Evolutionary conservation across 495 filamentous ascomycete species (phyloP), one percentile per base, ranked within the genome.

Genomic region (Ascobolus immersus): DNA sequence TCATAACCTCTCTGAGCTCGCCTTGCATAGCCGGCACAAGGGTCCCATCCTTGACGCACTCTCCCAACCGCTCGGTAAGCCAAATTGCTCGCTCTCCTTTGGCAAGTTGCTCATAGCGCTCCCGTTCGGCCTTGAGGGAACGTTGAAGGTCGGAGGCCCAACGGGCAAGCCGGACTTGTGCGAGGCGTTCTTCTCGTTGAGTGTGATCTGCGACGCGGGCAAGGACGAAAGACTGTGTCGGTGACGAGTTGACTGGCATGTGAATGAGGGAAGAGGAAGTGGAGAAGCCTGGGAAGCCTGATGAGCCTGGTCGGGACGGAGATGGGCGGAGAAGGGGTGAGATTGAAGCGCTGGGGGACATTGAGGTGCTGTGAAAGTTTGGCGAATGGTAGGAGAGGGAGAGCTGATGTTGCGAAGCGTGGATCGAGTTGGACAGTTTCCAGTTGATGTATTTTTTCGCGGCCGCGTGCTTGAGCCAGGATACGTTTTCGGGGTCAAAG

Each of bases 61-160:
- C 75, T 19, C 65, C 64, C 1, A 90, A 52, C 41, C 64, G 59
- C 48, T 82, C 70, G 0, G 72, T 76, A 9, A 86, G 61, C 78
- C 78, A 89, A 11, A 73, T 53, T 8, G 75, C 73, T 18, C 76
- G 60, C 40, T 91, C 77, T n/a, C 61, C 64, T 4, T 63, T 57
- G 5, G 71, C 67, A 1, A 89, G 58, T 2, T 64, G 55, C 27
- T 77, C 70, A 38, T 77, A 90, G 47, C 75, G 58, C 15, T 71
- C 67, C 7, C 77, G 69, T 50, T 96, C 84, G 26, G 77, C 73
- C 17, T 72, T 64, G 4, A 91, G 55, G 42, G 75, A 81, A 30
- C 67, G 70, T 46, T 93, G 82, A 0, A 96, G 62, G 45, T 92
- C 79, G 1, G 69, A 62, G 7, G 84, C 84, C 86, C 86, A 96